A percentile compares a stretch with the other conserved stretches of the same genome.
Evolutionary conservation across 768 basidiomycete species (phyloP).

Genomic region (Mycena polygramma): DNA sequence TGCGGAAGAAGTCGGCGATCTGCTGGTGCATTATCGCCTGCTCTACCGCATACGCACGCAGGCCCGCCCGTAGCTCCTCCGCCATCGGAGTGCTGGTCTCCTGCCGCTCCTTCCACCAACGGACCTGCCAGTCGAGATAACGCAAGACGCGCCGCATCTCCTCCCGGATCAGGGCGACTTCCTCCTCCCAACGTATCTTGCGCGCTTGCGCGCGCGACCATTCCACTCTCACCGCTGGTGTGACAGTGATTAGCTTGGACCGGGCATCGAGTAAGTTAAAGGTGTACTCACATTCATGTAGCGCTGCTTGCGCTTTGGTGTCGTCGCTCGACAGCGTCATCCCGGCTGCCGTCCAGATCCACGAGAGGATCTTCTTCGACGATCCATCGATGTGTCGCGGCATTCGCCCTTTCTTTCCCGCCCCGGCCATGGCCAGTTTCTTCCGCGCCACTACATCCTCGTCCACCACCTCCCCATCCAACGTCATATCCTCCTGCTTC

Average conservation of each 20-base stretch:
- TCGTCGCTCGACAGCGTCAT: neutral
- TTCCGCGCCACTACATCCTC: slow-evolving; percentile 9
- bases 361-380: slow-evolving; percentile 4
- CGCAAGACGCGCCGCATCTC: slow-evolving; percentile 39
- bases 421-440: slow-evolving; percentile 2
- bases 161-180: slow-evolving; percentile 30
- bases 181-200: slow-evolving; percentile 33
- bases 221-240: slow-evolving; percentile 34
- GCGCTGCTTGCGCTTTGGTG: neutral
- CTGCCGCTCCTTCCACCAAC: no score
- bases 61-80: no score
- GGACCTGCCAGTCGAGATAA: slow-evolving; percentile 29
- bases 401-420: slow-evolving; percentile 3
- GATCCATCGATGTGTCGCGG: no score
- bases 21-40: no score
- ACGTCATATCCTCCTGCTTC: slow-evolving; percentile 10
- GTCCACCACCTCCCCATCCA: slow-evolving; percentile 4
- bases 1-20: no score
- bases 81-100: no score
- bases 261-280: no score
- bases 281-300: slow-evolving; percentile 18
- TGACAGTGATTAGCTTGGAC: neutral
- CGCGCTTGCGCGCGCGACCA: slow-evolving; percentile 32
- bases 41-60: no score
- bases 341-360: slow-evolving; percentile 25